Evolutionary conservation across 2,329 filamentous ascomycete species (phyloP), one percentile per base, ranked within the genome.

Genomic region (Penicillium sp.): DNA sequence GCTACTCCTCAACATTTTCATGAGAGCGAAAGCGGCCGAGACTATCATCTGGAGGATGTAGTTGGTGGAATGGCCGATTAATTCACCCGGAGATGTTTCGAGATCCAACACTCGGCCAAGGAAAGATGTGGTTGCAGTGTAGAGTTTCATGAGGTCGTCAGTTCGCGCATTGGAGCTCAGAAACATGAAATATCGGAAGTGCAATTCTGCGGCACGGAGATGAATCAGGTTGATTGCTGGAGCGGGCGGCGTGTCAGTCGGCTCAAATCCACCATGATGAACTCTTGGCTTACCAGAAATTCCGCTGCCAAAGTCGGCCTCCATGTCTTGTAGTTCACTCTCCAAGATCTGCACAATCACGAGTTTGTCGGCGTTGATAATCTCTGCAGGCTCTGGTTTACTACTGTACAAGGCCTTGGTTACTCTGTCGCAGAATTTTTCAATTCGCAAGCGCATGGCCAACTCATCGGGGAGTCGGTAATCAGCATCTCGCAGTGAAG

Each of bases 1-100:
- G 57, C 83, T 83, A 29, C 83, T 85, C 66, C 87, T 86, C 51
- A 87, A 75, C 1, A 88, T 75, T 58, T 87, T 87, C 62, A 87
- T 77, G 1, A 88, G 73, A 0, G 83, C 82, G 58, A 86, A 86
- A 2, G 82, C 83, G 5, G 82, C 83, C 0, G 84, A 85, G 8
- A 87, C 77, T 46, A 86, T 82, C 78, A 87, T 86, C 63, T 87
- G 84, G 62, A 86, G 80, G 53, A 88, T 83, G 65, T 87, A 86
- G 58, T 81, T 85, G 50, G 75, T 80, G 8, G 80, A 79, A 54
- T 84, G 79, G 52, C 77, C 76, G 13, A 83, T 75, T 24, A 80
- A 68, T 43, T 78, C 75, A 3, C 79, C 75, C 4, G 75, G 72
- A 4, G 71, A 74, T 9, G 69, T 74, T 58, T 72, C 75, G 10